These are phyloP conservation scores for Colletotrichum sp. DNA, from an alignment of 2,329 filamentous ascomycete species.

Conservation along the genomic window DNA sequence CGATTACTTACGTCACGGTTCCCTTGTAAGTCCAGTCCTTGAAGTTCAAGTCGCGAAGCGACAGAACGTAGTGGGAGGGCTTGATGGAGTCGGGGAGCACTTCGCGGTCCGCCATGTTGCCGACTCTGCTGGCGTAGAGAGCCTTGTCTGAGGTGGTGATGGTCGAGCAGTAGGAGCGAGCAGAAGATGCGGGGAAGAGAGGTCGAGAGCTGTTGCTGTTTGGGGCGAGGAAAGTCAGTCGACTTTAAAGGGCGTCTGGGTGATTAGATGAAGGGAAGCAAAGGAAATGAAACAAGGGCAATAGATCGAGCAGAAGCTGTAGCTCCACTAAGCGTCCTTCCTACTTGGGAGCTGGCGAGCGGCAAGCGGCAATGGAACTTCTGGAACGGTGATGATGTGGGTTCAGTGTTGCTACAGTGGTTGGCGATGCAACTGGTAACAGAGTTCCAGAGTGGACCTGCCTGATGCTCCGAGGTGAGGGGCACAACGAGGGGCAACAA, in stretches of 20 bases:
- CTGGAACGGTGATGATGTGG: neutral
- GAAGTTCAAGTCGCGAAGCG: constrained; percentile 82
- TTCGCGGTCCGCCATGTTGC: constrained; percentile 62
- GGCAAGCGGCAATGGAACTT: constrained; percentile 14
- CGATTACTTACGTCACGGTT: constrained; percentile 60
- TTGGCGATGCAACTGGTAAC: neutral
- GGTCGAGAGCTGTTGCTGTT: neutral
- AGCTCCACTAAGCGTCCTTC: constrained; percentile 17
- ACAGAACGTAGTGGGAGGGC: constrained; percentile 84
- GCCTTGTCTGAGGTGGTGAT: constrained; percentile 26
- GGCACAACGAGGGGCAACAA: constrained; percentile 22
- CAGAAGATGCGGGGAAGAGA: constrained; percentile 2
- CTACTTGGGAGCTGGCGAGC: constrained; percentile 7
- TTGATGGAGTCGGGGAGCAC: constrained; percentile 70
- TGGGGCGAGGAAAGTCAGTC: neutral
- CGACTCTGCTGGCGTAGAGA: constrained; percentile 24
- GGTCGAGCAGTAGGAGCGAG: constrained; percentile 24
- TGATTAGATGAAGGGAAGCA: neutral
- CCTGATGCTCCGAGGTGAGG: constrained; percentile 18
- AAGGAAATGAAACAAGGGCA: neutral
- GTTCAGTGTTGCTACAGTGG: neutral
- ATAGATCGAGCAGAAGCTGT: neutral
- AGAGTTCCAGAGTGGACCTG: constrained; percentile 9
- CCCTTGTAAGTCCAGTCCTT: constrained; percentile 79
- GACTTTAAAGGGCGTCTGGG: neutral